Percentiles rank a stretch among this genome's conserved stretches.
Evolutionary conservation across 2,329 filamentous ascomycete species (phyloP).

Genomic region (Purpureocillium lavendulum): DNA sequence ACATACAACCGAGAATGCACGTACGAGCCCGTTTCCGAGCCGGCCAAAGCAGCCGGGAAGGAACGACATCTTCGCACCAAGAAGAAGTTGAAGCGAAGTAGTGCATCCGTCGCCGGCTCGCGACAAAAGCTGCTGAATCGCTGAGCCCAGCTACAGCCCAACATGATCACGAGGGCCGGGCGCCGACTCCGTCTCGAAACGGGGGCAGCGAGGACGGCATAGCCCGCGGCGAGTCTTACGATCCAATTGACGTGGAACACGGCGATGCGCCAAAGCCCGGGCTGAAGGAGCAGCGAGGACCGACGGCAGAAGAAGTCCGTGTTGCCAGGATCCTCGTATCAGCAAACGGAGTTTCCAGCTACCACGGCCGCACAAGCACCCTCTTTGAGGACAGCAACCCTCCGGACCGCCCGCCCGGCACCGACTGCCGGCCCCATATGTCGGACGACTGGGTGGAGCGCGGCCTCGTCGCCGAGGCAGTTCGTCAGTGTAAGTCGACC

Average conservation of each 20-base stretch:
- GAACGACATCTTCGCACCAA: slow-evolving; percentile 5
- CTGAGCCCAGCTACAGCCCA: too few relatives aligned
- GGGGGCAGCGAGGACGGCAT: too few relatives aligned
- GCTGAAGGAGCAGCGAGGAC: too few relatives aligned
- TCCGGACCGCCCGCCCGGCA: slow-evolving; percentile 7
- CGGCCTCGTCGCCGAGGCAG: slow-evolving; percentile 37
- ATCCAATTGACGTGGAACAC: too few relatives aligned
- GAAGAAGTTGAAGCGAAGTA: too few relatives aligned
- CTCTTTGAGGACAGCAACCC: slow-evolving; percentile 31
- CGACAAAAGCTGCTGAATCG: too few relatives aligned
- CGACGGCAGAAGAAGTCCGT: neutral
- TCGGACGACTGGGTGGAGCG: slow-evolving; percentile 33
- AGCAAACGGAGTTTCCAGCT: slow-evolving; percentile 32
- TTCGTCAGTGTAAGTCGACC: slow-evolving; percentile 23
- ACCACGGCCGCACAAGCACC: slow-evolving; percentile 40
- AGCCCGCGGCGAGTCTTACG: too few relatives aligned
- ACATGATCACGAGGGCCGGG: too few relatives aligned
- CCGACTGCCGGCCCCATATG: slow-evolving; percentile 14
- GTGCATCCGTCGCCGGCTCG: too few relatives aligned
- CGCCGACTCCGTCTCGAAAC: too few relatives aligned
- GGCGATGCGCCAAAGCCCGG: too few relatives aligned
- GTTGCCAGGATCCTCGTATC: slow-evolving; percentile 29
- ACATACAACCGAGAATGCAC: slow-evolving; percentile 34
- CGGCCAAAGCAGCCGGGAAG: slow-evolving; percentile 10
- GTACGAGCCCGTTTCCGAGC: slow-evolving; percentile 26